Evolutionary conservation across 176 grass and related monocot species (phyloP).

Genomic region (Alopecurus myosuroides): DNA sequence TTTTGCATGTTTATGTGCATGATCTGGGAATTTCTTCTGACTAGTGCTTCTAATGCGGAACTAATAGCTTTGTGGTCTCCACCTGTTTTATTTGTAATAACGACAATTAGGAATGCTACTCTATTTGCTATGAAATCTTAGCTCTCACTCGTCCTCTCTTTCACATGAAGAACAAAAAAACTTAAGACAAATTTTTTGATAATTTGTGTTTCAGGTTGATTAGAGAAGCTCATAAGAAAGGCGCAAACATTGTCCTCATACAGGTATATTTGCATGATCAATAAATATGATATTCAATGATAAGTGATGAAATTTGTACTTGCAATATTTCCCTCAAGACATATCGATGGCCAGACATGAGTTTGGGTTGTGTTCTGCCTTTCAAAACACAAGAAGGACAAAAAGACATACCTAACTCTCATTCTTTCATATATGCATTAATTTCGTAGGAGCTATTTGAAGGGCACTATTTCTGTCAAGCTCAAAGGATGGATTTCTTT

Average conservation of each 20-base stretch:
- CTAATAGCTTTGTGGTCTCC: background rate
- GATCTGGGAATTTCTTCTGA: background rate
- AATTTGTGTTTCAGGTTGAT: constrained; percentile 59
- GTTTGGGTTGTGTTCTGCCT: background rate
- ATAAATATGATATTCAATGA: background rate
- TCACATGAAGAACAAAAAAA: background rate
- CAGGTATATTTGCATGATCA: constrained; percentile 46
- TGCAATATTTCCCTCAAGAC: background rate
- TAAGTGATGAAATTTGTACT: background rate
- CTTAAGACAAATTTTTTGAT: background rate
- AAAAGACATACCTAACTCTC: background rate
- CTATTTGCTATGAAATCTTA: background rate
- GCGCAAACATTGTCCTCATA: constrained; percentile 80
- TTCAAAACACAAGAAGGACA: background rate
- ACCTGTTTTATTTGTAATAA: background rate
- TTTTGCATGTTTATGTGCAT: background rate
- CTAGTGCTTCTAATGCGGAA: background rate
- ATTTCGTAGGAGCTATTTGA: constrained; percentile 84
- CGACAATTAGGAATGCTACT: background rate
- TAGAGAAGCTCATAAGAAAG: constrained; percentile 87
- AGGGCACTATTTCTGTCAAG: constrained; percentile 96
- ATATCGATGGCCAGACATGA: background rate
- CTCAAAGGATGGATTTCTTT: constrained; percentile 88
- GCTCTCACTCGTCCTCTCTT: background rate
- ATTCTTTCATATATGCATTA: background rate